These are phyloP conservation scores for Halophytophthora polymorphica DNA, from an alignment of 352 stramenopile species.

Conservation along the genomic window DNA sequence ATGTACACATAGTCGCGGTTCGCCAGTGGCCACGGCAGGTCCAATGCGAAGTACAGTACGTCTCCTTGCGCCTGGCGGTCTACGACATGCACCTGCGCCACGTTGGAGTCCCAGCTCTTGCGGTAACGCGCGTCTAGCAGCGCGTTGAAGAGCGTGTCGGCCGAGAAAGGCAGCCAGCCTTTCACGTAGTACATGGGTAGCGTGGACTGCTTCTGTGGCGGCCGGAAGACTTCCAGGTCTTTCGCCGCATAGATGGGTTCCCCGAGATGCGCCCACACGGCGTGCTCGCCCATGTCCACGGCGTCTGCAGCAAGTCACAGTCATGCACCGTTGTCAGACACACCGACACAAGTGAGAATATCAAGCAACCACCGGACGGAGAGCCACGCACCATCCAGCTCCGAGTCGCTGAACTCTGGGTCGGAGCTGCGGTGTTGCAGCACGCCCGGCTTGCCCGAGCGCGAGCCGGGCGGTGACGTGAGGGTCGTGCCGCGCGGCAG, in stretches of 20 bases:
- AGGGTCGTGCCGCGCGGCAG: conserved; percentile 2
- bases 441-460: conserved; percentile 20
- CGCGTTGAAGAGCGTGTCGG: conserved; percentile 67
- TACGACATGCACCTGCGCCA: conserved; percentile 44
- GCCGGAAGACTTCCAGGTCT: conserved; percentile 70
- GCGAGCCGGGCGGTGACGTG: conserved; percentile 3
- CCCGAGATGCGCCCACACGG: conserved; percentile 53
- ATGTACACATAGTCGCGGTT: conserved; percentile 81
- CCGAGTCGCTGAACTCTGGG: conserved; percentile 53
- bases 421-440: conserved; percentile 63
- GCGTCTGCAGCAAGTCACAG: conserved; percentile 34
- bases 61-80: conserved; percentile 46
- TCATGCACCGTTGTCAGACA: not conserved
- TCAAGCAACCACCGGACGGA: conserved; percentile 2
- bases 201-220: conserved; percentile 42
- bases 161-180: conserved; percentile 64
- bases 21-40: conserved; percentile 64
- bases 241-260: conserved; percentile 73
- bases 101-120: conserved; percentile 48
- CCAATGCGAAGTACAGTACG: conserved; percentile 59
- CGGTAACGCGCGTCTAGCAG: conserved; percentile 62
- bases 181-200: conserved; percentile 71
- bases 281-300: conserved; percentile 65
- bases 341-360: not conserved
- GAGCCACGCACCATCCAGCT: conserved; percentile 40